Evolutionary conservation across 495 filamentous ascomycete genomes (phyloP).

Genomic region (Neurospora hispaniola): DNA sequence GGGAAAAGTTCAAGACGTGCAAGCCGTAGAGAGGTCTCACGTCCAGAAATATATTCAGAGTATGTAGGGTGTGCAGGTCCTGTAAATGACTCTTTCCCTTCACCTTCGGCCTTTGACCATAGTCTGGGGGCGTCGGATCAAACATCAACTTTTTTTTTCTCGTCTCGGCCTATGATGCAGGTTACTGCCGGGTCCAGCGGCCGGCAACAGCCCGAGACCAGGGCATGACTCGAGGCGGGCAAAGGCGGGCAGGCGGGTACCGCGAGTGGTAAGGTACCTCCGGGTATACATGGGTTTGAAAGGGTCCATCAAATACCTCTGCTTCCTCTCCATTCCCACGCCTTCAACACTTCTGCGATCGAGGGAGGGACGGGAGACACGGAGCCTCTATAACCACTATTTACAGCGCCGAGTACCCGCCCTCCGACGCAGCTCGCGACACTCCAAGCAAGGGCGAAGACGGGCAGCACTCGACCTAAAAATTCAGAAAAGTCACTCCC

Average conservation of each 20-base stretch:
- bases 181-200: constrained; percentile 8
- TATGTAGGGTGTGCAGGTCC: neutral
- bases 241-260: neutral
- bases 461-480: neutral
- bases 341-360: neutral
- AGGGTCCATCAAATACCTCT: neutral
- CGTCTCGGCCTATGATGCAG: constrained; percentile 13
- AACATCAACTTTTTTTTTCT: constrained; percentile 11
- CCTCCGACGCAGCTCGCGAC: neutral
- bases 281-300: neutral
- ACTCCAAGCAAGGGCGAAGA: neutral
- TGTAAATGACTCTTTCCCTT: neutral
- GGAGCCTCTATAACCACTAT: neutral
- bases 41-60: neutral
- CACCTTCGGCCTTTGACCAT: neutral
- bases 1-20: neutral
- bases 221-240: constrained; percentile 12
- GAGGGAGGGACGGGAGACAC: neutral
- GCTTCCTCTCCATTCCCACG: neutral
- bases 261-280: neutral
- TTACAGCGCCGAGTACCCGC: neutral
- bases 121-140: neutral
- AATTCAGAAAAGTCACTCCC: neutral
- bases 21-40: neutral
- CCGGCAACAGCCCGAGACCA: constrained; percentile 7